Evolutionary conservation across 164 flowering plant species (phyloP).

Genomic region (Magnolia changhungtana): DNA sequence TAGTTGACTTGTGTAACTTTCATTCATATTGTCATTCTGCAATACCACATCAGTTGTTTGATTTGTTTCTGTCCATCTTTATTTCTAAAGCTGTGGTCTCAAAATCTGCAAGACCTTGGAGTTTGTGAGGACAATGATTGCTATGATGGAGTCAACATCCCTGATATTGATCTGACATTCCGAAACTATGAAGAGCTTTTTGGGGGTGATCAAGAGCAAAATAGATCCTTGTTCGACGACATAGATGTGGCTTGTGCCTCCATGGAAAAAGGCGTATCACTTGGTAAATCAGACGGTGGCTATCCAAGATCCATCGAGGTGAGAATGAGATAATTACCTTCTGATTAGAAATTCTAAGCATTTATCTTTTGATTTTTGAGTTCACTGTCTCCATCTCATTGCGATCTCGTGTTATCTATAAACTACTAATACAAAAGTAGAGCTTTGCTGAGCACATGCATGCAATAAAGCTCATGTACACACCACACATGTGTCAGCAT

Average conservation of each 20-base stretch:
- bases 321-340: not conserved
- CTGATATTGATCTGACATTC: slow-evolving; percentile 74
- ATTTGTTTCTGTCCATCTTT: not conserved
- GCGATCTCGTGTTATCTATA: no score
- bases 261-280: slow-evolving; percentile 28
- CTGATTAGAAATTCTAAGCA: slow-evolving; percentile 1
- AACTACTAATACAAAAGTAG: no score
- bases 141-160: slow-evolving; percentile 55
- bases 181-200: slow-evolving; percentile 66
- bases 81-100: slow-evolving; percentile 64
- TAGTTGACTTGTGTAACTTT: not conserved
- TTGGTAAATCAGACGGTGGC: slow-evolving; percentile 26
- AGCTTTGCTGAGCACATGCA: no score
- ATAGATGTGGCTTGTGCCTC: slow-evolving; percentile 25
- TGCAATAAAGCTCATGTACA: no score
- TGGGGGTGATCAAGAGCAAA: slow-evolving; percentile 45
- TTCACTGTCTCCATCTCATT: no score
- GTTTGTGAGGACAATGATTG: slow-evolving; percentile 52
- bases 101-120: slow-evolving; percentile 78
- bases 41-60: not conserved
- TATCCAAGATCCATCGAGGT: slow-evolving; percentile 35
- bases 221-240: slow-evolving; percentile 28
- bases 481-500: no score
- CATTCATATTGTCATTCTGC: not conserved
- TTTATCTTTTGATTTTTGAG: not conserved